Conservation (phyloP, 352 stramenopile species). For the Elongisporangium senticosum region DNA sequence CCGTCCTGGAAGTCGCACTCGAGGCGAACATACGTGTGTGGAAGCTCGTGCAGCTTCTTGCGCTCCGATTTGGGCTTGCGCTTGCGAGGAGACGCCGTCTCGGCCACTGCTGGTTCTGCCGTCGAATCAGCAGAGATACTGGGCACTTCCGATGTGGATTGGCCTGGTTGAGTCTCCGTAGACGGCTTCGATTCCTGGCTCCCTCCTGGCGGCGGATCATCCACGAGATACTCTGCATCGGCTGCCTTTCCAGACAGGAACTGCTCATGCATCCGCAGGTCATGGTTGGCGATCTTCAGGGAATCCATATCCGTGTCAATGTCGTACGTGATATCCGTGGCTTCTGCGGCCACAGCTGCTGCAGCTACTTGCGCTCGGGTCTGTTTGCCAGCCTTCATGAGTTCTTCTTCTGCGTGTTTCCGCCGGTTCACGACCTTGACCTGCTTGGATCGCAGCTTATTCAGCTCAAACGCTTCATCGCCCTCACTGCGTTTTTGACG, state of each 20-base stretch:
- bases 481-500: conserved; percentile 55
- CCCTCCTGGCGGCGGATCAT: conserved; percentile 12
- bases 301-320: conserved; percentile 39
- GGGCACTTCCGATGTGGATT: conserved; percentile 11
- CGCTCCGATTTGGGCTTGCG: background rate
- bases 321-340: conserved; percentile 18
- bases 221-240: conserved; percentile 52
- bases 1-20: conserved; percentile 74
- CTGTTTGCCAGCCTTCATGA: conserved; percentile 29
- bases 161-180: conserved; percentile 9
- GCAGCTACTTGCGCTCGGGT: conserved; percentile 21
- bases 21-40: conserved; percentile 62
- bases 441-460: conserved; percentile 51
- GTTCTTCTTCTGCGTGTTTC: conserved; percentile 32
- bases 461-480: conserved; percentile 59
- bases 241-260: conserved; percentile 61
- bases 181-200: background rate
- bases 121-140: background rate
- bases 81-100: conserved; percentile 1
- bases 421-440: conserved; percentile 35
- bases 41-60: conserved; percentile 27
- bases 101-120: background rate
- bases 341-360: conserved; percentile 6
- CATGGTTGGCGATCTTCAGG: conserved; percentile 71
- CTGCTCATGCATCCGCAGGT: conserved; percentile 56